Evolutionary conservation across 257 asterid genomes (phyloP), one percentile per base, ranked within the genome.

Genomic region (Capsicum chinense): DNA sequence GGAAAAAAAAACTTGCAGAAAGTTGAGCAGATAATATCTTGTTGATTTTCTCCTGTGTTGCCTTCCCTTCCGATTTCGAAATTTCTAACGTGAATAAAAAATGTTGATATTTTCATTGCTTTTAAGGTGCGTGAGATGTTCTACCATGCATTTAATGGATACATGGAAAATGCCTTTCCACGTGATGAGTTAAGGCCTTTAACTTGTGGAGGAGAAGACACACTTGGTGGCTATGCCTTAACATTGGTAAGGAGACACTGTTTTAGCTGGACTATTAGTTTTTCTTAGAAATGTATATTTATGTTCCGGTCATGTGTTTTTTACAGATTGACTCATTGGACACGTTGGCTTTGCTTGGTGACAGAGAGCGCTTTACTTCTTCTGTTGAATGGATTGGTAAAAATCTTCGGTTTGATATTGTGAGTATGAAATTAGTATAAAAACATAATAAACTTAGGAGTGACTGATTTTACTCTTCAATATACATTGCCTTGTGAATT

Each of bases 371-470:
- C 80, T 96, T 96, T 83, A 58, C 93, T 42, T 13, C 95, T 33
- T 96, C 99, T 79, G 98, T 96, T 89, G 99, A 94, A 90, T 96
- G 99, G 99, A 93, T 96, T 90, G 98, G 98, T 94, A 94, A 93
- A 94, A 92, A 93, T 89, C 94, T 96, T 85, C 98, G 92, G 88
- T 96, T 94, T 90, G 99, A 96, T 94, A 96, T 95, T 92, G 98
- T 96, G 98, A 96, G 99, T 96, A 93, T 66, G 85, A 83, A 74
- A 84, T 84, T 89, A 80, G 86, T 88, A 35, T 64, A 37, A 82
- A 80, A 82, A 48, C 33, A 33, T 56, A 68, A 68, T 44, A 59
- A 62, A 47, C 9, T 54, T 35, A 6, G 85, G 67, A 83, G 37
- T 5, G 80, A 37, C 14, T 47, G 47, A 68, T 52, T 64, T n/a